A percentile compares a stretch with the other conserved stretches of the same genome.
Conservation (phyloP, 2,329 filamentous ascomycete species). For the Aspergillus novofumigatus region DNA sequence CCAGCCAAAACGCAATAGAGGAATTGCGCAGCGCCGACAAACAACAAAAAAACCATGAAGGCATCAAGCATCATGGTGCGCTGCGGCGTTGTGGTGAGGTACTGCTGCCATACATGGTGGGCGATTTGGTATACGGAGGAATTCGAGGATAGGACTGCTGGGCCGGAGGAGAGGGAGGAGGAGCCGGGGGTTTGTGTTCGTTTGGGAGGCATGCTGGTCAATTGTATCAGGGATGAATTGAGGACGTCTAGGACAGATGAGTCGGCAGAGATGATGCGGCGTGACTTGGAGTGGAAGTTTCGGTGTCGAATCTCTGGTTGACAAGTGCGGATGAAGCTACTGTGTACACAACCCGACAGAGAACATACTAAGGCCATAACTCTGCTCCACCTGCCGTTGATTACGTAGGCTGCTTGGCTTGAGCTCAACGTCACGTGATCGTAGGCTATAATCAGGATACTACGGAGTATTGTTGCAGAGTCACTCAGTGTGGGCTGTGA, state of each 20-base stretch:
- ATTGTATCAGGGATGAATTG: background rate
- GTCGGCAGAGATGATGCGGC: background rate
- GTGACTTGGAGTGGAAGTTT: background rate
- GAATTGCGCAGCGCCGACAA: conserved; percentile 87
- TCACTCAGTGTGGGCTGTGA: too few relatives aligned
- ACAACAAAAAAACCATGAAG: conserved; percentile 83
- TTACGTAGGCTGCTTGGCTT: background rate
- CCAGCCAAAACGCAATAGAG: conserved; percentile 85
- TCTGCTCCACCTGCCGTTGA: background rate
- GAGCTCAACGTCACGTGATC: background rate
- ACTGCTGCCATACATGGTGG: conserved; percentile 69
- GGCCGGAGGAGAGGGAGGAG: conserved; percentile 29
- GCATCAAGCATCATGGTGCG: conserved; percentile 86
- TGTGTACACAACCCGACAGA: conserved; percentile 6
- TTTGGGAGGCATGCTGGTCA: conserved; percentile 20
- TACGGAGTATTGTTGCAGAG: too few relatives aligned
- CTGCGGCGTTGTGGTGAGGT: conserved; percentile 77
- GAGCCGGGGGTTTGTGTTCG: conserved; percentile 17
- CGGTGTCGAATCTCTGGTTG: background rate
- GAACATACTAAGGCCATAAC: background rate
- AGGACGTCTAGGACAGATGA: background rate
- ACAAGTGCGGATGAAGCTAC: conserved; percentile 8
- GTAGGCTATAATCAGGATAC: too few relatives aligned
- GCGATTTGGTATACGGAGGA: conserved; percentile 55
- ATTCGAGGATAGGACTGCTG: conserved; percentile 35